A percentile compares a stretch with the other conserved stretches of the same genome.
Evolutionary conservation across 2,329 filamentous ascomycete genomes (phyloP).

Genomic region (Venturia effusa): DNA sequence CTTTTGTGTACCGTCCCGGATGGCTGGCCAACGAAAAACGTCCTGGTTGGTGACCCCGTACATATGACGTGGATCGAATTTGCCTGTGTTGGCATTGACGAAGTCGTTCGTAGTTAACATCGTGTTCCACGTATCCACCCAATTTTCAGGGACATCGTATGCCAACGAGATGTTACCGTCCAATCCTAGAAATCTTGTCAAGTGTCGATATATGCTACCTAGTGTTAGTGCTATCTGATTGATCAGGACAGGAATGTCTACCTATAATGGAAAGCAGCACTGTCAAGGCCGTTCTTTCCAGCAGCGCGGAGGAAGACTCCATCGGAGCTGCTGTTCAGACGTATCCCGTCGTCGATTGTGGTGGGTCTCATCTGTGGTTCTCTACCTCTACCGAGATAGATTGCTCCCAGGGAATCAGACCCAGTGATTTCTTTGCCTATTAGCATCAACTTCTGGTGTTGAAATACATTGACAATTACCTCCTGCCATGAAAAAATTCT

Average conservation of each 20-base stretch:
- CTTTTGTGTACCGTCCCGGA: constrained; percentile 45
- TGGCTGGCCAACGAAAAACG: constrained; percentile 52
- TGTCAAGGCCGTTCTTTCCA: constrained; percentile 43
- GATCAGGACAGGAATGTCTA: background rate
- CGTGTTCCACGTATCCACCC: constrained; percentile 39
- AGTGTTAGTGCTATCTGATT: background rate
- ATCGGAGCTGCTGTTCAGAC: constrained; percentile 28
- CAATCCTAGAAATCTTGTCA: constrained; percentile 50
- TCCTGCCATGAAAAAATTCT: constrained; percentile 52
- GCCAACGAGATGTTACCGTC: constrained; percentile 45
- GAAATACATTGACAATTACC: background rate
- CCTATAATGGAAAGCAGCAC: constrained; percentile 49
- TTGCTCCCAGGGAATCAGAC: constrained; percentile 47
- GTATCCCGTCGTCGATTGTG: constrained; percentile 34
- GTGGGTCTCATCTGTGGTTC: constrained; percentile 33
- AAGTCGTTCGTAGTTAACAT: constrained; percentile 48
- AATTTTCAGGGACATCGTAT: constrained; percentile 44
- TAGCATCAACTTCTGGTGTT: background rate
- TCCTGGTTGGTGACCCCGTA: constrained; percentile 56
- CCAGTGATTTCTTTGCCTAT: constrained; percentile 42
- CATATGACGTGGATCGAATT: constrained; percentile 54
- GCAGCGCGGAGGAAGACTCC: constrained; percentile 40
- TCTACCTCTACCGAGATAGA: constrained; percentile 50
- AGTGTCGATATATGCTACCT: constrained; percentile 40
- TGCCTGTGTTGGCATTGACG: constrained; percentile 46